Percentiles rank a stretch among this genome's conserved stretches.
These are phyloP conservation scores for Polytrichum commune DNA, from an alignment of 225 moss, liverwort and hornwort genomes.

Conservation along the genomic window DNA sequence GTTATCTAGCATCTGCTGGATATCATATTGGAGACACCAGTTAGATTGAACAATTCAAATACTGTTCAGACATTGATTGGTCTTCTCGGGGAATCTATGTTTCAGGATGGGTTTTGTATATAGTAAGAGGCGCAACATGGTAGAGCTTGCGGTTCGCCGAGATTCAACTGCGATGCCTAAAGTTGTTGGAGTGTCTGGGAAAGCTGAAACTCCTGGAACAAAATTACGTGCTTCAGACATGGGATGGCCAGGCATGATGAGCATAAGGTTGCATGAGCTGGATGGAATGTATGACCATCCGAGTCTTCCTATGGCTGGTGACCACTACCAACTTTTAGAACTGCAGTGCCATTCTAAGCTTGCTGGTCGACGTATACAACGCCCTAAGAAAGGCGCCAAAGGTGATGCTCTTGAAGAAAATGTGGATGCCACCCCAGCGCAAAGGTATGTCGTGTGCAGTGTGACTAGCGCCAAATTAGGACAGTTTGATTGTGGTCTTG, in stretches of 20 bases:
- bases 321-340: slow-evolving; percentile 84
- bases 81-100: slow-evolving; percentile 23
- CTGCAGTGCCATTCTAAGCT: slow-evolving; percentile 99
- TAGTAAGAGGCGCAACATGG: slow-evolving; percentile 97
- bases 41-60: neutral
- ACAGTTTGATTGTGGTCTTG: slow-evolving; percentile 1
- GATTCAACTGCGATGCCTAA: slow-evolving; percentile 78
- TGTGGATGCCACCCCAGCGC: slow-evolving; percentile 69
- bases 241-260: slow-evolving; percentile 99
- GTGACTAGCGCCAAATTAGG: too few relatives aligned
- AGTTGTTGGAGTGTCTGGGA: slow-evolving; percentile 29
- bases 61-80: neutral
- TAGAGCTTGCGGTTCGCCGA: slow-evolving; percentile 89
- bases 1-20: too few relatives aligned
- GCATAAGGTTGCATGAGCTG: slow-evolving; percentile 93
- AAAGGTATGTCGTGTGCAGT: slow-evolving; percentile 19
- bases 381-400: slow-evolving; percentile 90
- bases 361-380: slow-evolving; percentile 86
- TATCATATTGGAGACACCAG: too few relatives aligned
- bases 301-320: slow-evolving; percentile 96
- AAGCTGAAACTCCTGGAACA: slow-evolving; percentile 38
- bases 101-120: slow-evolving; percentile 85
- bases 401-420: slow-evolving; percentile 77
- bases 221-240: slow-evolving; percentile 56
- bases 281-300: slow-evolving; percentile 99